Evolutionary conservation across 352 stramenopile species (phyloP), one percentile per base, ranked within the genome.

Genomic region (Pythium sukuiense): DNA sequence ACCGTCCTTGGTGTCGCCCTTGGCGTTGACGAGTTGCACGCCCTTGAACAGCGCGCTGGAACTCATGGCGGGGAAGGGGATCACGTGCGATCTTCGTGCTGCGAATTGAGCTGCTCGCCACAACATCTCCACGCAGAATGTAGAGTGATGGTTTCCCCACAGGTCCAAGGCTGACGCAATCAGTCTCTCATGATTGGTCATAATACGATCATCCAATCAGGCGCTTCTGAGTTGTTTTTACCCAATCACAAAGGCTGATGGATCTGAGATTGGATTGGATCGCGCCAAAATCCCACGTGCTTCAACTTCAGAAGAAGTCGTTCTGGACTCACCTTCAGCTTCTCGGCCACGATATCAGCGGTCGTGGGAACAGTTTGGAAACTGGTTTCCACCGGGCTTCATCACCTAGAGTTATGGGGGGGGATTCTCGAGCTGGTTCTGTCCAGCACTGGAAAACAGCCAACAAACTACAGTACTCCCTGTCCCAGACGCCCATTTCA

Each of bases 21-120:
- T 68, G 54, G 77, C 80, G 65, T 92, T 89, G 33, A 73, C 74
- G 11, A 92, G 70, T 61, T 81, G 74, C 35, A 85, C 70, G 33
- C 67, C 79, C 29, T 85, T 72, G 24, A 92, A 73, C 2, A 92
- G 63, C 30, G 43, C 39, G 33, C 52, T 27, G 41, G 69, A 68
- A 67, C 63, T 84, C 72, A 83, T 89, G 30, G 24, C 72, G 30
- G 41, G 55, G 20, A 24, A 24, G 20, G 20, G 20, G 20, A 24
- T 24, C 20, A 24, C 20, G 20, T 24, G 20, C 20, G 20, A 24
- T 24, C 20, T 24, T 24, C 20, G 20, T 24, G 20, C 20, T 24
- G 20, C 20, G 20, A 6, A 13, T 26, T 59, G 59, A 29, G 61
- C 33, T 24, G 49, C 32, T 69, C 63, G 63, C 35, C 27, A 9